Percentiles rank a stretch among this genome's conserved stretches.
Conservation (phyloP, 164 flowering plant species). For the Aristolochia contorta region DNA sequence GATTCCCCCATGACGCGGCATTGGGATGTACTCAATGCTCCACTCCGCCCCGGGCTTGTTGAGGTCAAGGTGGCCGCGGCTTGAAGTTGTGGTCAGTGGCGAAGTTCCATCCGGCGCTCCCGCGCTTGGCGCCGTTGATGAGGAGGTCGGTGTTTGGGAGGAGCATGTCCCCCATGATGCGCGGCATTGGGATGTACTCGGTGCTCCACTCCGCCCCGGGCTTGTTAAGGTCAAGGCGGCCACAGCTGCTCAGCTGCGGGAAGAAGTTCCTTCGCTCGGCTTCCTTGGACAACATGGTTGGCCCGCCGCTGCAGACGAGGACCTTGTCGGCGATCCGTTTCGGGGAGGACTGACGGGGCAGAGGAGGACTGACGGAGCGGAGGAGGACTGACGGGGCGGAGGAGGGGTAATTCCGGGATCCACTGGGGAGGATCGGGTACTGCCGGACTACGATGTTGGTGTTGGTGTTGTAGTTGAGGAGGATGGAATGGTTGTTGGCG, state of each 20-base stretch:
- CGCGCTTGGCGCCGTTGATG: conserved; percentile 79
- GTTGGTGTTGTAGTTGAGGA: conserved; percentile 33
- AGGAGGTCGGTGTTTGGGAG: conserved; percentile 61
- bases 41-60: conserved; percentile 30
- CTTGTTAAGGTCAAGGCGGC: conserved; percentile 29
- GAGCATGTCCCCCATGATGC: conserved; percentile 77
- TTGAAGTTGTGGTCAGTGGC: conserved; percentile 28
- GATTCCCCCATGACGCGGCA: conserved; percentile 69
- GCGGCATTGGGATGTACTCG: conserved; percentile 55
- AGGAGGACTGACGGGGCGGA: too few species aligned
- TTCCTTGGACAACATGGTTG: conserved; percentile 9
- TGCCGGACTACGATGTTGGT: conserved; percentile 27
- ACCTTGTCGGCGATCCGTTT: conserved; percentile 31
- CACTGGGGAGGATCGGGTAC: conserved; percentile 52
- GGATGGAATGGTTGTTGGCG: conserved; percentile 67
- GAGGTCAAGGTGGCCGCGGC: conserved; percentile 42
- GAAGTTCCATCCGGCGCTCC: conserved; percentile 18
- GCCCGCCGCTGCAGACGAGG: conserved; percentile 62
- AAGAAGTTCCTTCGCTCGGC: conserved; percentile 18
- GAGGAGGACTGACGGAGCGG: too few species aligned
- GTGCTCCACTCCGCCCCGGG: conserved; percentile 38
- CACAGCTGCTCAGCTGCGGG: conserved; percentile 47
- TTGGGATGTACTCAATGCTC: conserved; percentile 65
- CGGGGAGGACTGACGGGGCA: conserved; percentile 47
- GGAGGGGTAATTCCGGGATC: conserved; percentile 79